Evolutionary conservation across 257 asterid species (phyloP), one percentile per base, ranked within the genome.

Genomic region (Pogostemon cablin): DNA sequence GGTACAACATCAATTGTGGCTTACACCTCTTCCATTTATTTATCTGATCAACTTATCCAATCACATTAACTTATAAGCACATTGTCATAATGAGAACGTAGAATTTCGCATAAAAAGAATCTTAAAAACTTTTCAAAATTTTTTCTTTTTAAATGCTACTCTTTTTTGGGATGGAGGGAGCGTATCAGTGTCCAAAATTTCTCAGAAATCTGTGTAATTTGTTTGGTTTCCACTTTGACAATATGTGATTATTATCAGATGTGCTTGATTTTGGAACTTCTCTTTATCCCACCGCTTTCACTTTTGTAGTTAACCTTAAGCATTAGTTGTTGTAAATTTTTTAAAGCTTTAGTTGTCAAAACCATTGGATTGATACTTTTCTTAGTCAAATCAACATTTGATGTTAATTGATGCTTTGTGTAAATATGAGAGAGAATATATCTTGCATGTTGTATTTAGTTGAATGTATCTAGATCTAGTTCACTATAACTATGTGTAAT

Each of bases 181-280:
- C 37, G 9, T 58, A 40, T 17, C 58, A 34, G 34, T 66, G 59
- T 59, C 43, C 40, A 34, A 48, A 5, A 8, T 50, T 54, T 49
- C 54, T 25, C 57, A 48, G 55, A 39, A 12, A 32, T 54, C n/a
- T 55, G 41, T 47, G 62, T 48, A 66, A 55, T 17, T 41, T 6
- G 43, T 25, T 72, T 38, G 46, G 57, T 42, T 68, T 43, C 70
- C 68, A 32, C 15, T 55, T 25, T 42, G 54, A 32, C 10, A 62
- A n/a, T 9, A 55, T 54, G 56, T 57, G 68, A 8, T 37, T 71
- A 40, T 54, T 59, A 20, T 55, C 43, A 1, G 37, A 52, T 50
- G 37, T 49, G 10, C 41, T 20, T 60, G 62, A 68, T 37, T 46
- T 15, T 40, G 38, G 53, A 46, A 46, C 68, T 47, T 57, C 60